Evolutionary conservation across 805 yeast species (phyloP).

Genomic region (Yarrowia bubula): DNA sequence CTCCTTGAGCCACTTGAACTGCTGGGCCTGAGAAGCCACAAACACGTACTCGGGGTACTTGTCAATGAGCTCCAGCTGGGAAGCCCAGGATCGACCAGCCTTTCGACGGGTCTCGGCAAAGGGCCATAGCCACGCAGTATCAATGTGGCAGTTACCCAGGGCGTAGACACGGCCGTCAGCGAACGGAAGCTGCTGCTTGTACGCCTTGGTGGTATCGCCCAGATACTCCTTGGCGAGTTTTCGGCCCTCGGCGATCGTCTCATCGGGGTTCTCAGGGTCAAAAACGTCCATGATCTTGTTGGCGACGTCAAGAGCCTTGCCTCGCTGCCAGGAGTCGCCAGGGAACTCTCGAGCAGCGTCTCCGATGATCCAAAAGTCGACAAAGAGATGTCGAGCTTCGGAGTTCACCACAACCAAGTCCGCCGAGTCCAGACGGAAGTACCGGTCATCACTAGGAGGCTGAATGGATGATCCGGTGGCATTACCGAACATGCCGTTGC

Average conservation of each 20-base stretch:
- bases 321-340: constrained; percentile 74
- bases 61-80: constrained; percentile 81
- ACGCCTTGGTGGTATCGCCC: constrained; percentile 46
- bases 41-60: constrained; percentile 89
- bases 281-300: constrained; percentile 81
- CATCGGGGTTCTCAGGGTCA: constrained; percentile 60
- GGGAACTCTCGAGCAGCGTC: constrained; percentile 89
- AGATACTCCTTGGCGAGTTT: constrained; percentile 59
- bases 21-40: constrained; percentile 96
- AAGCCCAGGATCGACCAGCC: constrained; percentile 91
- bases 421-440: constrained; percentile 63
- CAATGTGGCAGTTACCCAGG: constrained; percentile 94
- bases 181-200: background rate
- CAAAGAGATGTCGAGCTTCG: constrained; percentile 71
- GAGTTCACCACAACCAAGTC: constrained; percentile 79
- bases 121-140: constrained; percentile 99
- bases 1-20: constrained; percentile 83
- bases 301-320: constrained; percentile 75
- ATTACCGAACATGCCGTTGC: constrained; percentile 92
- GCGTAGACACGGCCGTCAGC: constrained; percentile 52
- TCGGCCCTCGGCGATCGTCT: constrained; percentile 61
- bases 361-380: constrained; percentile 83
- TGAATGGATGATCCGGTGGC: constrained; percentile 50
- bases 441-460: constrained; percentile 71
- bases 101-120: constrained; percentile 93